Base-by-base conservation (phyloP, 805 yeast species). In the Wickerhamiella azymoides region DNA sequence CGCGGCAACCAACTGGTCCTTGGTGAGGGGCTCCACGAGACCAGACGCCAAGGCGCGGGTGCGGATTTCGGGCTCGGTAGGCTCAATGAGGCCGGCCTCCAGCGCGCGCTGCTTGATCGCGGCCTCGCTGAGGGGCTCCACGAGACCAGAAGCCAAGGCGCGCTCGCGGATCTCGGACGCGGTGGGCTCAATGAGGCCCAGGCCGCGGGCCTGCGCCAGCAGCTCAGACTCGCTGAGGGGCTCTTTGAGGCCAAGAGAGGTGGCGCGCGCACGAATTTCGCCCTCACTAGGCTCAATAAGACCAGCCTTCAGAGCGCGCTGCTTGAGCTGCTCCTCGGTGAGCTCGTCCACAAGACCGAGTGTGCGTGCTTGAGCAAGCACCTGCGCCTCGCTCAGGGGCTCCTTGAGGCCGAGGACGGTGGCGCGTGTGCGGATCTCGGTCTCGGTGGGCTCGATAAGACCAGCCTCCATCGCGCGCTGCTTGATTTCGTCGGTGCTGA, bases 281-380 rank as follows among this genome's bases (percentile, higher is more conserved):
- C 17, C 48, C 2, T 47, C 41, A 5, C 25, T 39, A 2, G 35
- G 39, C 17, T 45, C 46, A 1, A 93, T 92, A 45, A 85, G 64
- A 54, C 74, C 71, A 51, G 80, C 67, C 1, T 85, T 92, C 58
- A 74, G 82, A 39, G 81, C 86, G 10, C 74, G 33, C 11, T 16
- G 36, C 14, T 39, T 5, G 10, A 53, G 24, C 11, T 53, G 47
- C 10, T 19, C 46, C 5, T 52, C 39, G 2, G 39, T 27, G 30
- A 38, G 47, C 10, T 47, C 45, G 28, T 37, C 35, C n/a, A 32
- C 43, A 9, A 44, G 13, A 6, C 47, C 47, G 10, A 32, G 28
- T 5, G 8, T 19, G 11, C 17, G 25, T 14, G 47, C 47, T 10
- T 25, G 11, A 1, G 10, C 18, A 24, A 40, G 8, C 7, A 39